Conservation (phyloP, 495 filamentous ascomycete genomes). For the Penicillium bovifimosum region DNA sequence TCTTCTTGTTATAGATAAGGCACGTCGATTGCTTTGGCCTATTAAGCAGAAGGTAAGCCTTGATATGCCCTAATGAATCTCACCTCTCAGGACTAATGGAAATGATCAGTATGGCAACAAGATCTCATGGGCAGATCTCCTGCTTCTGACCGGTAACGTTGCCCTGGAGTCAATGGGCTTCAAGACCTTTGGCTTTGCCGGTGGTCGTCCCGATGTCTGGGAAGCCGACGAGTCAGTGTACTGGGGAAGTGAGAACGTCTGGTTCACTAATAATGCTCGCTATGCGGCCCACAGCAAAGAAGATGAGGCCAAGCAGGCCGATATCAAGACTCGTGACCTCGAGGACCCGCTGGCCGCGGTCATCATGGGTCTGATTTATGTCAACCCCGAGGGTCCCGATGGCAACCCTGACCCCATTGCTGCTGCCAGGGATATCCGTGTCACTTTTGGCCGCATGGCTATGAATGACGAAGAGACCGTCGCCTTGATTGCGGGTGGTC, state of each 20-base stretch:
- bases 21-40: conserved; percentile 69
- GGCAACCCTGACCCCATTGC: conserved; percentile 60
- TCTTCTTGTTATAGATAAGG: conserved; percentile 46
- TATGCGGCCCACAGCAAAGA: conserved; percentile 50
- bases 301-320: conserved; percentile 37
- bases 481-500: conserved; percentile 68
- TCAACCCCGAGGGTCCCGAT: conserved; percentile 72
- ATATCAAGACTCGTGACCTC: conserved; percentile 55
- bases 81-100: not conserved
- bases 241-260: conserved; percentile 68
- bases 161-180: conserved; percentile 71
- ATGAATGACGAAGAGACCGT: conserved; percentile 77
- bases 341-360: conserved; percentile 59
- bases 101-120: conserved; percentile 56
- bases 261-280: conserved; percentile 61
- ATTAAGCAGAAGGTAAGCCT: conserved; percentile 58
- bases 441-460: conserved; percentile 67
- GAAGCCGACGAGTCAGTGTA: conserved; percentile 67
- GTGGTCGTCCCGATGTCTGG: conserved; percentile 62
- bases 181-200: conserved; percentile 67
- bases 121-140: conserved; percentile 70
- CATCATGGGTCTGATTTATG: conserved; percentile 72
- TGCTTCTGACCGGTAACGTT: conserved; percentile 66
- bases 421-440: conserved; percentile 62
- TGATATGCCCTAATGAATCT: not conserved